A percentile compares a stretch with the other conserved stretches of the same genome.
These are phyloP conservation scores for Paraphoma chrysanthemicola DNA, from an alignment of 2,329 filamentous ascomycete genomes.

Conservation along the genomic window DNA sequence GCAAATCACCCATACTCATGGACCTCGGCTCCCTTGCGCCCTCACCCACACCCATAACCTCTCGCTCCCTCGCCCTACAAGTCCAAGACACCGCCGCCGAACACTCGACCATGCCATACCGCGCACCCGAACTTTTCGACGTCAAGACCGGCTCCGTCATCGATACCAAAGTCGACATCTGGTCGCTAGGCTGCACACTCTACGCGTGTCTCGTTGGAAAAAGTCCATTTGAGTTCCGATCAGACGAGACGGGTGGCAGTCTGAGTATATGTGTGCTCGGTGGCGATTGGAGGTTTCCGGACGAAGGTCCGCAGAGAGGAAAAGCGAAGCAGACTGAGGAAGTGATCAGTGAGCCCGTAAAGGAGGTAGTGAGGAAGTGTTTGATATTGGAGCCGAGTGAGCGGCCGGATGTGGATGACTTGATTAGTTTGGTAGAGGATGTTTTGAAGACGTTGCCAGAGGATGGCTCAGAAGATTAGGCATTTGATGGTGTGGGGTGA, in stretches of 20 bases:
- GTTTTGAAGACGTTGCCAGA: conserved; percentile 73
- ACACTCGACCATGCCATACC: conserved; percentile 98
- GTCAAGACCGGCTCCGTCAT: conserved; percentile 91
- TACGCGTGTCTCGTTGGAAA: conserved; percentile 97
- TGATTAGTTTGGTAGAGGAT: conserved; percentile 79
- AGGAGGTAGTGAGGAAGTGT: conserved; percentile 87
- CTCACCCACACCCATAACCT: conserved; percentile 87
- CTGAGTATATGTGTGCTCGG: conserved; percentile 90
- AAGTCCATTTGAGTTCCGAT: conserved; percentile 93
- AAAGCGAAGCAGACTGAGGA: conserved; percentile 60
- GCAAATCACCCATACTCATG: conserved; percentile 91
- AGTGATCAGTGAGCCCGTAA: conserved; percentile 79
- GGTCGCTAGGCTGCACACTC: conserved; percentile 96
- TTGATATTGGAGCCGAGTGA: conserved; percentile 86
- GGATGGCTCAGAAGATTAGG: conserved; percentile 53
- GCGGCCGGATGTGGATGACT: conserved; percentile 82
- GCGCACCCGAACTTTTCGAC: conserved; percentile 96
- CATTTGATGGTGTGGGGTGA: no score
- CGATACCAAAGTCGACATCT: conserved; percentile 97
- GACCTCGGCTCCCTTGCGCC: conserved; percentile 91
- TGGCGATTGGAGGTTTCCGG: conserved; percentile 96
- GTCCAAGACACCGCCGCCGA: conserved; percentile 95
- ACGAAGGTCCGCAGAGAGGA: conserved; percentile 70
- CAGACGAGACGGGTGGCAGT: conserved; percentile 93
- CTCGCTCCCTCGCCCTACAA: conserved; percentile 85